Evolutionary conservation across 1,284 basidiomycete genomes (phyloP).

Genomic region (Rhodotorula glutinis): DNA sequence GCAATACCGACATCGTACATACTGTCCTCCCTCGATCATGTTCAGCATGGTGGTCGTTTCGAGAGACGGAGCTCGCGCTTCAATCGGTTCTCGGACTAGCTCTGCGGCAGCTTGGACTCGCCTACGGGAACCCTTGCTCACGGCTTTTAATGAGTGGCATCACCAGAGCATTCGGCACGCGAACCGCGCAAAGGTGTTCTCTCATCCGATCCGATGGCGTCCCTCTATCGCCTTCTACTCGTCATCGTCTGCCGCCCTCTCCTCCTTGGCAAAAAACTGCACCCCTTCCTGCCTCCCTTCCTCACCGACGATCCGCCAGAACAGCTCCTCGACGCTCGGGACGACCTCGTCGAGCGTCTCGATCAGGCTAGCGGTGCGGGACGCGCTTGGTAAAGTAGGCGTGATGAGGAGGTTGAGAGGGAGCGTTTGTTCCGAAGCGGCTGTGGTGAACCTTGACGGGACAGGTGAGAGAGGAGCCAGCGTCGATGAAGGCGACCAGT

Average conservation of each 20-base stretch:
- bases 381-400: conserved; percentile 42
- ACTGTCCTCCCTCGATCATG: too few relatives aligned
- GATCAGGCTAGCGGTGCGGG: conserved; percentile 49
- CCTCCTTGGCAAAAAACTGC: conserved; percentile 25
- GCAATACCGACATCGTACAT: too few relatives aligned
- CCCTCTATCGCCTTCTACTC: neutral
- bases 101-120: too few relatives aligned
- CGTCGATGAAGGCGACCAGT: conserved; percentile 42
- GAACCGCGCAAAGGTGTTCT: too few relatives aligned
- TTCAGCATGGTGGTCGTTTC: too few relatives aligned
- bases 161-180: too few relatives aligned
- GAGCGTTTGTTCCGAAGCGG: neutral
- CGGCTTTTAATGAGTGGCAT: too few relatives aligned
- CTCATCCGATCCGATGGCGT: too few relatives aligned
- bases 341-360: conserved; percentile 59
- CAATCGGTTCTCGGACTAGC: too few relatives aligned
- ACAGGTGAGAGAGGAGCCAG: neutral
- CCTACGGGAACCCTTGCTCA: too few relatives aligned
- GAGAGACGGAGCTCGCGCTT: too few relatives aligned
- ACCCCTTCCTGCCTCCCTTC: conserved; percentile 35
- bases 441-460: neutral
- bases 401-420: conserved; percentile 47
- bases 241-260: conserved; percentile 15
- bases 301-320: conserved; percentile 56
- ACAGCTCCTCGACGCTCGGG: conserved; percentile 59